phyloP scores from a whole-genome alignment of 2,329 filamentous ascomycete species.

The Neurospora sp. region DNA sequence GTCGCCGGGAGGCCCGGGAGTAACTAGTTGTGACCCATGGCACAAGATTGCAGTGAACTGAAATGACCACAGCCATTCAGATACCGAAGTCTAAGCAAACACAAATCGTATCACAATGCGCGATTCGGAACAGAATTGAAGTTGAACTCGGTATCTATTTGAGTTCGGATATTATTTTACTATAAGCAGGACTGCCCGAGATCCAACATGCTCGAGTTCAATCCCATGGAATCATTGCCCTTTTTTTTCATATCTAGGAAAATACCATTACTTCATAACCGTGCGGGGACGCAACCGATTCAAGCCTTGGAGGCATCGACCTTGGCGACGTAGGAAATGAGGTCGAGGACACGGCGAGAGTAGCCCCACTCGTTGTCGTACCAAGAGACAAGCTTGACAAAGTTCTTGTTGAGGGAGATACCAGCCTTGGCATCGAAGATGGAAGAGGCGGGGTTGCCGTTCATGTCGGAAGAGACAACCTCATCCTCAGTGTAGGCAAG shows the following conservation, averaged over 20 bases:
- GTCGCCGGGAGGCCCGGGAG: not conserved
- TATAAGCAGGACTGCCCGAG: not conserved
- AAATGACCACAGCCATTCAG: not conserved
- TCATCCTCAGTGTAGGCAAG: conserved; percentile 96
- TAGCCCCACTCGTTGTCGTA: conserved; percentile 99
- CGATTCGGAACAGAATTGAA: not conserved
- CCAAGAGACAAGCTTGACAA: conserved; percentile 97
- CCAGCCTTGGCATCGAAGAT: conserved; percentile 99
- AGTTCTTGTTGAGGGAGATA: conserved; percentile 97
- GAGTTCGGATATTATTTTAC: not conserved
- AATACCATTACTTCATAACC: conserved; percentile 9
- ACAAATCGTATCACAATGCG: not conserved
- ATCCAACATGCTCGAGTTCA: not conserved
- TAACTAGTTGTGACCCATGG: not conserved
- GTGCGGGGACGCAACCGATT: conserved; percentile 9
- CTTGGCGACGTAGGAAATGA: conserved; percentile 69
- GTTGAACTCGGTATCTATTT: not conserved
- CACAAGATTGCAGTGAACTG: not conserved
- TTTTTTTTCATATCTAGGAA: conserved; percentile 4
- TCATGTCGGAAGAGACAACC: conserved; percentile 86
- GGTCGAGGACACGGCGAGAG: conserved; percentile 87
- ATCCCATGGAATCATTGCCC: not conserved
- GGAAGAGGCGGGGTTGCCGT: conserved; percentile 86
- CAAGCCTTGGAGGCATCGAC: conserved; percentile 50
- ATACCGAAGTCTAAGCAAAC: not conserved